Conservation (phyloP, 2,329 filamentous ascomycete genomes). For the Pestalotiopsis sp. region DNA sequence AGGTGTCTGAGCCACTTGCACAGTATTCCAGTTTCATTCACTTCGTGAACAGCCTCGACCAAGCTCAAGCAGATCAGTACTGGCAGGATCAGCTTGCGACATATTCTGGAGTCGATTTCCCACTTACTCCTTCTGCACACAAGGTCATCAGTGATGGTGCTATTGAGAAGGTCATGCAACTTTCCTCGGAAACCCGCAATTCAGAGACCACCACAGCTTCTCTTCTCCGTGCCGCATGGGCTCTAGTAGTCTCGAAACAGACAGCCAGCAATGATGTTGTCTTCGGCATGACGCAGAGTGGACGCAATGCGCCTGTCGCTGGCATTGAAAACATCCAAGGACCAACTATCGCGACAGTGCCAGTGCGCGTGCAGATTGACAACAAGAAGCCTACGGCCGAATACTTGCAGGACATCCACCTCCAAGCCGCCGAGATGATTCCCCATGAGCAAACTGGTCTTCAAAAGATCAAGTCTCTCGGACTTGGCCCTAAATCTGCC, state of each 20-base stretch:
- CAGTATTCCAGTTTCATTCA: slow-evolving; percentile 1
- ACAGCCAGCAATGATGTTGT: slow-evolving; percentile 38
- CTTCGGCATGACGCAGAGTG: slow-evolving; percentile 44
- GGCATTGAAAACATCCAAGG: slow-evolving; percentile 23
- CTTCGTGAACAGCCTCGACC: not conserved
- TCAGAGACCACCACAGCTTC: slow-evolving; percentile 38
- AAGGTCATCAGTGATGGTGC: not conserved
- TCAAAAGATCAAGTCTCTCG: slow-evolving; percentile 9
- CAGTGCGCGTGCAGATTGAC: slow-evolving; percentile 37
- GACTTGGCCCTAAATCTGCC: not conserved
- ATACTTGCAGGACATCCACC: slow-evolving; percentile 10
- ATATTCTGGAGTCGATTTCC: slow-evolving; percentile 1
- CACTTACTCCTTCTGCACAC: not conserved
- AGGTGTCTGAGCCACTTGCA: not conserved
- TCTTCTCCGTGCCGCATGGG: slow-evolving; percentile 42
- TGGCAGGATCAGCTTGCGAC: not conserved
- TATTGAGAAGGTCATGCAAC: not conserved
- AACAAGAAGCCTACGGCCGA: slow-evolving; percentile 28
- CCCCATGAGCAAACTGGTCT: slow-evolving; percentile 46
- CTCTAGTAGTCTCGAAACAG: slow-evolving; percentile 37
- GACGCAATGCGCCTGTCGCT: slow-evolving; percentile 28
- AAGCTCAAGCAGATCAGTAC: not conserved
- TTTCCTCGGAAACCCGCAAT: not conserved
- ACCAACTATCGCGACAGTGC: slow-evolving; percentile 43
- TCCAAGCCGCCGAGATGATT: slow-evolving; percentile 41